Conservation (phyloP, 176 grass and related monocot species). For the Rhipidocladum racemiflorum region DNA sequence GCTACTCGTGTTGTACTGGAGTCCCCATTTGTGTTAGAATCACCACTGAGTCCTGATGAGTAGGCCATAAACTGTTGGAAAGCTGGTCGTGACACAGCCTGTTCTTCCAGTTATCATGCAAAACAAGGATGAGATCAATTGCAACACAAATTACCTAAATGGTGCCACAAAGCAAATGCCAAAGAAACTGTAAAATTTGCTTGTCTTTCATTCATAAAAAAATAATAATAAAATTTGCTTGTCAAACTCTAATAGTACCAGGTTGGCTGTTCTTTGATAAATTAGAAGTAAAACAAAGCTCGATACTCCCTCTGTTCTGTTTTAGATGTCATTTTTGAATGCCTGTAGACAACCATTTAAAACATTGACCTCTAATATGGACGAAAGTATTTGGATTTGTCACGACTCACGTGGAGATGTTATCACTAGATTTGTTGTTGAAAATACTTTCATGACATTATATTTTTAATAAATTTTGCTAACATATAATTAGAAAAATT, state of each 20-base stretch:
- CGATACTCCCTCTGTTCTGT: not conserved
- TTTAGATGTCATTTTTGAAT: too few species aligned
- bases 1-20: slow-evolving; percentile 35
- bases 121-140: slow-evolving; percentile 6
- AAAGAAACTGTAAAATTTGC: not conserved
- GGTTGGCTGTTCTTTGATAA: not conserved
- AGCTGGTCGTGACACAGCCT: slow-evolving; percentile 37
- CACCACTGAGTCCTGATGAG: slow-evolving; percentile 33
- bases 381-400: too few species aligned
- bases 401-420: too few species aligned
- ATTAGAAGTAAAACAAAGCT: not conserved
- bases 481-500: too few species aligned
- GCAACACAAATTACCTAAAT: not conserved
- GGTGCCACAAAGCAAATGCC: not conserved
- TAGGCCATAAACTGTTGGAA: slow-evolving; percentile 46
- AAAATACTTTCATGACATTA: too few species aligned
- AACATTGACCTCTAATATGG: too few species aligned
- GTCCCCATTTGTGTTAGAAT: slow-evolving; percentile 34
- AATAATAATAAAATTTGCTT: not conserved
- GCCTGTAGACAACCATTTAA: too few species aligned
- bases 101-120: slow-evolving; percentile 26
- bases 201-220: not conserved
- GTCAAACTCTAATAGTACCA: not conserved
- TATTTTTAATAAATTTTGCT: too few species aligned
- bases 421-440: too few species aligned